Evolutionary conservation across 1,284 basidiomycete genomes (phyloP).

Genomic region (Ceratobasidium sp.): DNA sequence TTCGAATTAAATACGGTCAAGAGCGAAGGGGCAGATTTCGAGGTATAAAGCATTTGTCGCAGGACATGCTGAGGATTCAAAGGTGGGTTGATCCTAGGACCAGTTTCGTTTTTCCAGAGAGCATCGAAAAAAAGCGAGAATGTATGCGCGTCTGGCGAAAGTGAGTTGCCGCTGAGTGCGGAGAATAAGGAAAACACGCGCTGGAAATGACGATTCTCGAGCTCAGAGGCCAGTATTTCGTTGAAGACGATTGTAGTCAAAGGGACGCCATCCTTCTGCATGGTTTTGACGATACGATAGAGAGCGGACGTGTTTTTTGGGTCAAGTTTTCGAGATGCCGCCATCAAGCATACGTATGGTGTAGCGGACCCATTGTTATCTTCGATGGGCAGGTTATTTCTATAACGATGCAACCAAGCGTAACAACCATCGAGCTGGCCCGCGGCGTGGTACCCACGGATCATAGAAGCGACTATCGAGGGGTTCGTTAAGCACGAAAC

Average conservation of each 20-base stretch:
- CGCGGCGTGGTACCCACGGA: slow-evolving; percentile 35
- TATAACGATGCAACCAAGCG: slow-evolving; percentile 32
- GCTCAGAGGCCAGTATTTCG: slow-evolving; percentile 26
- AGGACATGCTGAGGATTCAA: slow-evolving; percentile 4
- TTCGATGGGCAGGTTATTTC: neutral
- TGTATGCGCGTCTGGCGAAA: slow-evolving; percentile 30
- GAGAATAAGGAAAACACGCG: slow-evolving; percentile 21
- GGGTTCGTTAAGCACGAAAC: slow-evolving; percentile 19
- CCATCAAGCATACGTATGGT: slow-evolving; percentile 35
- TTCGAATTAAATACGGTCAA: slow-evolving; percentile 23
- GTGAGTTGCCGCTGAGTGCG: neutral
- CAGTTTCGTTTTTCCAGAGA: slow-evolving; percentile 42
- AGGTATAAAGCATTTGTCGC: slow-evolving; percentile 3
- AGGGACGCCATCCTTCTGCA: slow-evolving; percentile 17
- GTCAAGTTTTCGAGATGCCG: slow-evolving; percentile 34
- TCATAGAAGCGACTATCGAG: slow-evolving; percentile 36
- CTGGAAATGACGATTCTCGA: slow-evolving; percentile 26
- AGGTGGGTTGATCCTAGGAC: slow-evolving; percentile 1
- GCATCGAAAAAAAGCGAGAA: slow-evolving; percentile 41
- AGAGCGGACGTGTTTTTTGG: slow-evolving; percentile 30
- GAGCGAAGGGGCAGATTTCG: neutral
- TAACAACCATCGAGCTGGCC: slow-evolving; percentile 40
- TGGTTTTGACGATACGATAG: slow-evolving; percentile 25
- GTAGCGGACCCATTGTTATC: slow-evolving; percentile 9
- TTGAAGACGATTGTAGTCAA: slow-evolving; percentile 25